Conservation (phyloP, 306 rosid genomes). For the Gastrolobium villosum region DNA sequence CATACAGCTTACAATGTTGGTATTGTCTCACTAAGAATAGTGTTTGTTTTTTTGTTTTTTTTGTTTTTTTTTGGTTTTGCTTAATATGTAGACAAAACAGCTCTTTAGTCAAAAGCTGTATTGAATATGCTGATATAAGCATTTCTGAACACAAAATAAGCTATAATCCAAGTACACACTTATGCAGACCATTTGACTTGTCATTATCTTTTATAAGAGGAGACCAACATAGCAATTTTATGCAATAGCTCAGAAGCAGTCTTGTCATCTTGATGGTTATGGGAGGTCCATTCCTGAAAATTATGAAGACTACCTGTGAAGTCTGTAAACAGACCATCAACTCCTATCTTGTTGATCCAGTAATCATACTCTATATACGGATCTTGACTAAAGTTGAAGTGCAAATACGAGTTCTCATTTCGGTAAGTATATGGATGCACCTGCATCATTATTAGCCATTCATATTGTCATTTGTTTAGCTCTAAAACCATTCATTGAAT, state of each 20-base stretch:
- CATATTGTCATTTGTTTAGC: constrained; percentile 32
- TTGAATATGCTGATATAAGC: constrained; percentile 11
- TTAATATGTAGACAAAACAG: background rate
- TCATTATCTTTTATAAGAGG: constrained; percentile 39
- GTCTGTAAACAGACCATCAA: constrained; percentile 93
- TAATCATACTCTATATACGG: constrained; percentile 75
- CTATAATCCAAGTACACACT: background rate
- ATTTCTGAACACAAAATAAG: background rate
- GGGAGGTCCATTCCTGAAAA: constrained; percentile 71
- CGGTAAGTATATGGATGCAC: constrained; percentile 93
- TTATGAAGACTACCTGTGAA: constrained; percentile 87
- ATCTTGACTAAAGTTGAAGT: constrained; percentile 78
- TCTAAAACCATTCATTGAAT: constrained; percentile 1
- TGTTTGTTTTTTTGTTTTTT: too few species aligned
- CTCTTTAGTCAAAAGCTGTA: background rate
- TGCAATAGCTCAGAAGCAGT: constrained; percentile 66
- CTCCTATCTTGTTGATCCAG: constrained; percentile 82
- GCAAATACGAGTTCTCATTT: constrained; percentile 72
- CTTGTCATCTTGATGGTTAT: constrained; percentile 22
- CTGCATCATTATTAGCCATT: constrained; percentile 55
- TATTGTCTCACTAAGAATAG: background rate
- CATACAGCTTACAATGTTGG: background rate
- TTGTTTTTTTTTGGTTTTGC: constrained; percentile 7
- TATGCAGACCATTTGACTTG: background rate
- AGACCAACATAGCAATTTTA: constrained; percentile 64